Evolutionary conservation across 2,329 filamentous ascomycete species (phyloP), one percentile per base, ranked within the genome.

Genomic region (Parascedosporium putredinis): DNA sequence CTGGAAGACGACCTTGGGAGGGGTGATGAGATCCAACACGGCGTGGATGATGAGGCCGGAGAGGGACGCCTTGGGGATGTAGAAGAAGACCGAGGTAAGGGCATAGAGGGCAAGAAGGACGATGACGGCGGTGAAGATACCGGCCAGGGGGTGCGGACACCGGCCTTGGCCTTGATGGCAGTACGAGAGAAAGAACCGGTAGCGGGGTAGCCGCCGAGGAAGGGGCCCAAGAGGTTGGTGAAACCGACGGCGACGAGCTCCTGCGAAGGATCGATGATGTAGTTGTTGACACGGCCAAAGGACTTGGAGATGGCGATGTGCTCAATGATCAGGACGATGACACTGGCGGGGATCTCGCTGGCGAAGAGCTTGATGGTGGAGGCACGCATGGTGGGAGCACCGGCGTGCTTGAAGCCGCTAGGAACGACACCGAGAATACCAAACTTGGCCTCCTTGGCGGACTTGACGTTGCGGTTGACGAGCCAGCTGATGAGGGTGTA

Each of bases 241-340:
- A 96, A 79, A 54, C 91, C 91, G 56, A 97, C 95, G 20, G 88
- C 91, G 44, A 98, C 87, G 68, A 98, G 78, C 64, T 98, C 91
- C 64, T 98, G 91, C 0, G 91, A 96, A 0, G 93, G 90, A 58
- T 96, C 83, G 62, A 98, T 96, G 14, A 81, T 84, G 67, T 98
- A 98, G 69, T 95, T 95, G 72, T 96, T 97, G 58, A 96, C 79
- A 52, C 91, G 80, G 8, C 93, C 93, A 57, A 98, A 97, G 0
- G 91, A 96, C 65, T 97, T 98, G 16, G 90, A 88, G 55, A 97
- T 96, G 45, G 91, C 89, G 58, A 97, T 95, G 63, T 97, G 91
- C 67, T 97, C 93, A 53, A 97, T 94, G 31, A 97, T 75, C 51
- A 97, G 75, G n/a, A 98, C 90, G 56, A 97, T 95, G 48, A 96